Evolutionary conservation across 345 rosid genomes (phyloP).

Genomic region (Dipteronia dyeriana): DNA sequence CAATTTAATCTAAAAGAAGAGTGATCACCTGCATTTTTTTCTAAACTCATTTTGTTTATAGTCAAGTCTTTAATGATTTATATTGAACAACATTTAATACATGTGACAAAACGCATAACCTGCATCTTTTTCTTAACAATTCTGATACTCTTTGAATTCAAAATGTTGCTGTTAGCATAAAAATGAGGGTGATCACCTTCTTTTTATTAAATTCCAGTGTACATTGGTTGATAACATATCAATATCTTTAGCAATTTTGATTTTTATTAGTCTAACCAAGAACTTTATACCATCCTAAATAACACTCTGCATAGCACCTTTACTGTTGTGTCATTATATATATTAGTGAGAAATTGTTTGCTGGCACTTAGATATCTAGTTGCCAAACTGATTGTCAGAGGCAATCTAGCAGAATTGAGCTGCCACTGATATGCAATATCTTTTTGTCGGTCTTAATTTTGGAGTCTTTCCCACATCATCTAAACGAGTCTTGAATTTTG

Average conservation of each 20-base stretch:
- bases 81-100: background rate
- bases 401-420: background rate
- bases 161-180: background rate
- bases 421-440: background rate
- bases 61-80: background rate
- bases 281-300: background rate
- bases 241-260: background rate
- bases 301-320: background rate
- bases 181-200: background rate
- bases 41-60: background rate
- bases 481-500: background rate
- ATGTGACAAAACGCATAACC: background rate
- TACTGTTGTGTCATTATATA: background rate
- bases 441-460: background rate
- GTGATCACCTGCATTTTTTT: background rate
- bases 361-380: slow-evolving; percentile 5
- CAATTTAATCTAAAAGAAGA: background rate
- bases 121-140: background rate
- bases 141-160: background rate
- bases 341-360: background rate
- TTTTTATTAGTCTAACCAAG: background rate
- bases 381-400: background rate
- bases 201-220: background rate
- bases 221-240: background rate
- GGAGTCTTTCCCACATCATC: background rate